These are phyloP conservation scores for Grammothele lineata DNA, from an alignment of 768 basidiomycete species.

Conservation along the genomic window DNA sequence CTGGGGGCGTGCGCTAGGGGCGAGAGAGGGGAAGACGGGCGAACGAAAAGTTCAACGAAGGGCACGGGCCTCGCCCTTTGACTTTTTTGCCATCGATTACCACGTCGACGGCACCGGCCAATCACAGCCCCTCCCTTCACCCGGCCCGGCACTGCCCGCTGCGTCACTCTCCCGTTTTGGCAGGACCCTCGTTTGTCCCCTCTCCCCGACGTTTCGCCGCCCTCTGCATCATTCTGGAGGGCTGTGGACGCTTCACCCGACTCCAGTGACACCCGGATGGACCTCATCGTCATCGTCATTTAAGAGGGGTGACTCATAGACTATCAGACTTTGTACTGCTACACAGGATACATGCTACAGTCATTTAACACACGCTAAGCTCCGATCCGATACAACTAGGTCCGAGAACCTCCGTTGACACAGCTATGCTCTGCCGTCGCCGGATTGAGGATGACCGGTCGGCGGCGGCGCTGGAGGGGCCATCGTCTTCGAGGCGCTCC, in stretches of 20 bases:
- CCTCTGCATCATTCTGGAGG: neutral
- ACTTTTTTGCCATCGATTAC: constrained; percentile 17
- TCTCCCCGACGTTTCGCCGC: constrained; percentile 6
- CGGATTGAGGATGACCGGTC: neutral
- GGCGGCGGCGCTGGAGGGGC: constrained; percentile 1
- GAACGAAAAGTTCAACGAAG: neutral
- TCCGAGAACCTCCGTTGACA: neutral
- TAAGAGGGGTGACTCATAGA: no score
- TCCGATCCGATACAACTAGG: no score
- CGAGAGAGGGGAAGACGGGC: neutral
- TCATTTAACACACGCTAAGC: no score
- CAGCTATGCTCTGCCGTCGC: neutral
- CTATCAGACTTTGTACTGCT: no score
- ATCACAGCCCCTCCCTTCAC: constrained; percentile 5
- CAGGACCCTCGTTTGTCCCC: neutral
- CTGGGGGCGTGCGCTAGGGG: neutral
- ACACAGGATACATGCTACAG: no score
- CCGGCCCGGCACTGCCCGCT: constrained; percentile 1
- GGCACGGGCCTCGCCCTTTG: constrained; percentile 1
- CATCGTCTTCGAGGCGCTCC: neutral
- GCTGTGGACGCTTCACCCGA: no score
- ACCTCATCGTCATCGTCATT: no score
- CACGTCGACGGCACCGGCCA: constrained; percentile 4
- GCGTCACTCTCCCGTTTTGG: neutral
- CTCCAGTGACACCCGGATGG: no score